Evolutionary conservation across 2,329 filamentous ascomycete genomes (phyloP).

Genomic region (Fusarium cyanostomum): DNA sequence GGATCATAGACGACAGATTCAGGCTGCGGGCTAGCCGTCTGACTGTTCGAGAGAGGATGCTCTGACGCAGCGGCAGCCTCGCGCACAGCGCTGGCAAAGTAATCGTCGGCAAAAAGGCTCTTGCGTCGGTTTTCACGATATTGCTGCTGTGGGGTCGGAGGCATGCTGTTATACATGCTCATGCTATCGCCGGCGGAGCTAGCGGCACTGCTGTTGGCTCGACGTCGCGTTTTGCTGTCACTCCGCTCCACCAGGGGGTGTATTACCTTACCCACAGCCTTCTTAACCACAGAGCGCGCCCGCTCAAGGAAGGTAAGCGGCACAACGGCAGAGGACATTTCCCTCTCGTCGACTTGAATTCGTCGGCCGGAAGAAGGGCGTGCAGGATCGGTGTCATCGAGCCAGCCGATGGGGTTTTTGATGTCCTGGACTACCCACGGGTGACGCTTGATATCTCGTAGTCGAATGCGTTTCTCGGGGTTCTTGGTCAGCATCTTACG

Average conservation of each 20-base stretch:
- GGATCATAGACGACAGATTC: slow-evolving; percentile 51
- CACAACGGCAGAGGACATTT: slow-evolving; percentile 89
- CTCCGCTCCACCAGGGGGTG: slow-evolving; percentile 67
- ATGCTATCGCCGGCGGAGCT: slow-evolving; percentile 70
- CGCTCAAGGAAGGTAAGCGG: slow-evolving; percentile 88
- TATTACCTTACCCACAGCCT: slow-evolving; percentile 71
- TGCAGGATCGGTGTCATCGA: slow-evolving; percentile 92
- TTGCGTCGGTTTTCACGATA: slow-evolving; percentile 62
- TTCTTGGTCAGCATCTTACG: slow-evolving; percentile 86
- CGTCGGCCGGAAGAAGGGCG: slow-evolving; percentile 80
- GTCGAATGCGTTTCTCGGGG: slow-evolving; percentile 84
- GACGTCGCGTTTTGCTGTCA: slow-evolving; percentile 62
- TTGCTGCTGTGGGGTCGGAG: slow-evolving; percentile 60
- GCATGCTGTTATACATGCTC: slow-evolving; percentile 54
- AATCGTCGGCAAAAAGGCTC: slow-evolving; percentile 64
- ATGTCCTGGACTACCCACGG: slow-evolving; percentile 88
- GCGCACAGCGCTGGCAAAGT: slow-evolving; percentile 56
- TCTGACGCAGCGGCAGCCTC: slow-evolving; percentile 44
- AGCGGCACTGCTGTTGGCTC: slow-evolving; percentile 69
- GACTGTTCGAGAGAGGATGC: slow-evolving; percentile 39
- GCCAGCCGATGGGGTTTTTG: slow-evolving; percentile 78
- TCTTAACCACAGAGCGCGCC: slow-evolving; percentile 80
- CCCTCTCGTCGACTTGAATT: slow-evolving; percentile 91
- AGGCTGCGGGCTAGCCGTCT: slow-evolving; percentile 37
- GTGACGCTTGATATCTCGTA: slow-evolving; percentile 93